Conservation (phyloP, 768 basidiomycete genomes). For the Fomitopsis pulvina region DNA sequence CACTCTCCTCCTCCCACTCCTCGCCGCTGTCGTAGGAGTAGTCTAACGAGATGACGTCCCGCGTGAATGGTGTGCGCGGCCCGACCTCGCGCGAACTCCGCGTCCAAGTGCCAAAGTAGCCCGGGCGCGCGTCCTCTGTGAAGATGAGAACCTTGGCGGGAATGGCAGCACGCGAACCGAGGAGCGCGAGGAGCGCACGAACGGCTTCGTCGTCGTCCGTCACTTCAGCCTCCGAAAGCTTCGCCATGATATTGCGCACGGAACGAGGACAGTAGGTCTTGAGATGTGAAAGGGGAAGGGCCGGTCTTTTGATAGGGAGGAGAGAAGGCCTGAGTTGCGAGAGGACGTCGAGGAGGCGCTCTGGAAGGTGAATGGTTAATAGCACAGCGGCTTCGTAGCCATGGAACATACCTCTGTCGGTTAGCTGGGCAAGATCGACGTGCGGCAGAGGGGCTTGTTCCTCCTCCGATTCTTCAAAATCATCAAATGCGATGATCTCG, state of each 20-base stretch:
- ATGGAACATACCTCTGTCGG: slow-evolving; percentile 32
- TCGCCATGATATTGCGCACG: slow-evolving; percentile 47
- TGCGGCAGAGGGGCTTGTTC: slow-evolving; percentile 8
- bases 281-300: slow-evolving; percentile 18
- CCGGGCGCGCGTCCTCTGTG: slow-evolving; percentile 77
- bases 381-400: not conserved
- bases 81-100: slow-evolving; percentile 72
- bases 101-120: slow-evolving; percentile 94
- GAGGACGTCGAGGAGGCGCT: slow-evolving; percentile 15
- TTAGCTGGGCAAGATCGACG: slow-evolving; percentile 22
- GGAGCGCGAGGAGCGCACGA: slow-evolving; percentile 50
- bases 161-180: slow-evolving; percentile 55
- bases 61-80: slow-evolving; percentile 75
- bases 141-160: slow-evolving; percentile 85
- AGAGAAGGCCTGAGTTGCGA: slow-evolving; percentile 13
- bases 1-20: slow-evolving; percentile 83
- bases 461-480: slow-evolving; percentile 30
- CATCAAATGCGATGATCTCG: slow-evolving; percentile 59
- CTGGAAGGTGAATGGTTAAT: slow-evolving; percentile 6
- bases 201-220: slow-evolving; percentile 65
- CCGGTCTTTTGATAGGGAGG: slow-evolving; percentile 24
- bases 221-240: slow-evolving; percentile 74
- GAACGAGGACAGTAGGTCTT: slow-evolving; percentile 26
- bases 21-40: slow-evolving; percentile 93
- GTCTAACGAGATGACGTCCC: slow-evolving; percentile 72